phyloP scores from a whole-genome alignment of 2,329 filamentous ascomycete genomes.

The Alternaria dauci region DNA sequence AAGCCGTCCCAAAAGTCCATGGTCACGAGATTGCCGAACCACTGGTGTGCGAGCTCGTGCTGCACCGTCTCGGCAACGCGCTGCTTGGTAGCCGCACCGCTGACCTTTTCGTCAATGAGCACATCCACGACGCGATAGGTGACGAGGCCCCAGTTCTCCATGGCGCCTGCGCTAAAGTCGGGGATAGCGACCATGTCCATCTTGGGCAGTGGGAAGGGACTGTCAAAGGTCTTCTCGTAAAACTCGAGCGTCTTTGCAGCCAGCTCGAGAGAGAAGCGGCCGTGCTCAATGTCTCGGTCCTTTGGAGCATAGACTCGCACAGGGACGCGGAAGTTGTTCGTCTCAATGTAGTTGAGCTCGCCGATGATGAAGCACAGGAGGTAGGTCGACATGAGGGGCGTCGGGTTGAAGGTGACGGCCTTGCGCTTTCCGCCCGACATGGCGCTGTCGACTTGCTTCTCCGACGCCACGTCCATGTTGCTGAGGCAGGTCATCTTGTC shows the following conservation, averaged over 20 bases:
- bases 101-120: conserved; percentile 89
- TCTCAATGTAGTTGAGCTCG: conserved; percentile 93
- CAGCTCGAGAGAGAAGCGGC: conserved; percentile 87
- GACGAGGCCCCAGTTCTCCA: conserved; percentile 98
- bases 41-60: conserved; percentile 96
- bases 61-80: conserved; percentile 94
- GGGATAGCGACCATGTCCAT: conserved; percentile 98
- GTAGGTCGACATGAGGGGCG: conserved; percentile 95
- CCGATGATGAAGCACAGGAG: conserved; percentile 93
- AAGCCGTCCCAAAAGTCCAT: conserved; percentile 99
- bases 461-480: conserved; percentile 93
- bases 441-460: conserved; percentile 74
- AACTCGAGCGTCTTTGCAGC: conserved; percentile 90
- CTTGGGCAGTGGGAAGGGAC: conserved; percentile 85
- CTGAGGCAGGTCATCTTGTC: conserved; percentile 90
- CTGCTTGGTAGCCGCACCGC: conserved; percentile 88
- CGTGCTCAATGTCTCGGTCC: conserved; percentile 88
- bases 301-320: conserved; percentile 94
- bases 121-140: conserved; percentile 94
- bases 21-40: conserved; percentile 97
- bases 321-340: conserved; percentile 87
- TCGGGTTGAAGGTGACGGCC: conserved; percentile 89
- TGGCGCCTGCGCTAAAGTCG: conserved; percentile 93
- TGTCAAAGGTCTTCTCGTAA: conserved; percentile 94
- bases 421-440: conserved; percentile 74